Conservation (phyloP, 1,284 basidiomycete genomes). For the Xerocomus nothofagi region DNA sequence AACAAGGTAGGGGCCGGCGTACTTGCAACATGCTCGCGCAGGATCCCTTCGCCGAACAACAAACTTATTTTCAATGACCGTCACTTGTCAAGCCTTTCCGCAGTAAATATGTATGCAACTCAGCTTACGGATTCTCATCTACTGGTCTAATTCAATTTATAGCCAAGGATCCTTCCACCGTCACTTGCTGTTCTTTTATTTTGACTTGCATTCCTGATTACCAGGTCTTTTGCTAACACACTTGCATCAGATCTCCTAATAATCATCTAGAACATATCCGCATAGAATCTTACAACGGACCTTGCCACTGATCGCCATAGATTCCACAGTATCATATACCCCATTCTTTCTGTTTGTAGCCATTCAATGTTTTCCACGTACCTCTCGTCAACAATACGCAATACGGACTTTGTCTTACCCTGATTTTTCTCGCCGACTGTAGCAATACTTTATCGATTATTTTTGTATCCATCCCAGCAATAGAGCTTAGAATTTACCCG, state of each 20-base stretch:
- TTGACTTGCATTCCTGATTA: constrained; percentile 4
- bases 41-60: neutral
- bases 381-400: neutral
- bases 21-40: neutral
- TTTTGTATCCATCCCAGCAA: constrained; percentile 8
- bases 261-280: neutral
- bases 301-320: neutral
- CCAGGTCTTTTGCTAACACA: neutral
- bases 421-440: constrained; percentile 16
- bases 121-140: neutral
- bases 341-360: neutral
- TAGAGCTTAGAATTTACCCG: constrained; percentile 1
- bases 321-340: neutral
- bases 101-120: constrained; percentile 1
- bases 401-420: constrained; percentile 1
- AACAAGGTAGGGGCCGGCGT: neutral
- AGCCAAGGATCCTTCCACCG: neutral
- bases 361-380: neutral
- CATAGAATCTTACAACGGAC: neutral
- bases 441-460: constrained; percentile 19
- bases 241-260: constrained; percentile 4
- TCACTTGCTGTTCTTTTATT: neutral
- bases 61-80: neutral
- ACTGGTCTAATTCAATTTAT: neutral
- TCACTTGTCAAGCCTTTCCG: neutral